phyloP scores from a whole-genome alignment of 2,329 filamentous ascomycete genomes.

The Xylaria polymorpha region DNA sequence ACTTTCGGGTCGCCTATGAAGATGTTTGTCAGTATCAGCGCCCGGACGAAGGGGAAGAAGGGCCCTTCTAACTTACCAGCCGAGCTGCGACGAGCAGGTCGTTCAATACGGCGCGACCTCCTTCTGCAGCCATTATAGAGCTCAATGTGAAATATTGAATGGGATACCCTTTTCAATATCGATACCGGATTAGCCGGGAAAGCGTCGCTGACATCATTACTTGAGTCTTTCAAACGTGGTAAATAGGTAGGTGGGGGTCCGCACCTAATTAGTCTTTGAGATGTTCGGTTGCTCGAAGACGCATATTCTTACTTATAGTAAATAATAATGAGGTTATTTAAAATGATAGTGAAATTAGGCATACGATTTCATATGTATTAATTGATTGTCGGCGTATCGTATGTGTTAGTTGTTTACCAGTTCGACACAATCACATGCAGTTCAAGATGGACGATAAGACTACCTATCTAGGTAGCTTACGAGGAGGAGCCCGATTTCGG shows the following conservation, averaged over 20 bases:
- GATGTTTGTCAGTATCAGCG: neutral
- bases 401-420: neutral
- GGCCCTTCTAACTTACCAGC: constrained; percentile 10
- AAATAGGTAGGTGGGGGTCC: no score
- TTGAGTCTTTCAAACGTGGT: neutral
- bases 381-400: neutral
- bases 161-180: neutral
- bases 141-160: neutral
- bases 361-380: neutral
- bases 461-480: neutral
- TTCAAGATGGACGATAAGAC: neutral
- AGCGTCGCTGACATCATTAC: neutral
- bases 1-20: constrained; percentile 38
- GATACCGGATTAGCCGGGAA: neutral
- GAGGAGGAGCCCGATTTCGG: constrained; percentile 16
- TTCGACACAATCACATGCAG: neutral
- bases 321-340: neutral
- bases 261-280: neutral
- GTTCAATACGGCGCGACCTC: constrained; percentile 8
- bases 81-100: constrained; percentile 15
- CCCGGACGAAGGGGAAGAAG: neutral
- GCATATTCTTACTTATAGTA: neutral
- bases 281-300: neutral
- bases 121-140: constrained; percentile 1
- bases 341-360: no score